phyloP scores from a whole-genome alignment of 331 rosid genomes.

The Stylosanthes scabra region DNA sequence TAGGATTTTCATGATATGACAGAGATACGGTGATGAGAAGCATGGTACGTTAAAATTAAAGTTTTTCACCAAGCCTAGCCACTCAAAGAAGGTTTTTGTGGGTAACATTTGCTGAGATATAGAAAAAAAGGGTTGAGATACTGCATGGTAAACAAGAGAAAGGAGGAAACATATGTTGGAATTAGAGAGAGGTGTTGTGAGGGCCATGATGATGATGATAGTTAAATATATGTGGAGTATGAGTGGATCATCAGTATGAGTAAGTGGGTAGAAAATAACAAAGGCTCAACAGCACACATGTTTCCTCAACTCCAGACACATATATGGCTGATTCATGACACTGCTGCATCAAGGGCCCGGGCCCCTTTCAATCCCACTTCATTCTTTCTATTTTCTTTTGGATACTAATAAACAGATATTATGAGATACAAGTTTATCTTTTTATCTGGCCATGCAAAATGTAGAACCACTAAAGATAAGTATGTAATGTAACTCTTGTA shows the following conservation, averaged over 20 bases:
- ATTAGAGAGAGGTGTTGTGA: conserved; percentile 24
- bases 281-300: conserved; percentile 54
- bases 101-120: not conserved
- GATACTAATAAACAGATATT: too few species aligned
- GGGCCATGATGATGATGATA: conserved; percentile 22
- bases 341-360: conserved; percentile 44
- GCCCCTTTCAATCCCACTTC: conserved; percentile 25
- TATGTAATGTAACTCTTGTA: too few species aligned
- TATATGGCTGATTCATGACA: conserved; percentile 32
- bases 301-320: conserved; percentile 49
- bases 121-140: conserved; percentile 6
- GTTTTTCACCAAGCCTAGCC: not conserved
- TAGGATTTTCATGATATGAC: conserved; percentile 16
- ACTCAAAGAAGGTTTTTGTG: conserved; percentile 19
- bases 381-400: not conserved
- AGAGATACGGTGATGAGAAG: not conserved
- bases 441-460: too few species aligned
- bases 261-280: conserved; percentile 50
- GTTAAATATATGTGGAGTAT: conserved; percentile 54
- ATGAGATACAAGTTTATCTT: too few species aligned
- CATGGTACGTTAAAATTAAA: not conserved
- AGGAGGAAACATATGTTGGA: not conserved
- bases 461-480: too few species aligned
- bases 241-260: conserved; percentile 59
- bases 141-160: conserved; percentile 17